Evolutionary conservation across 2,329 filamentous ascomycete genomes (phyloP).

Genomic region (Biscogniauxia marginata): DNA sequence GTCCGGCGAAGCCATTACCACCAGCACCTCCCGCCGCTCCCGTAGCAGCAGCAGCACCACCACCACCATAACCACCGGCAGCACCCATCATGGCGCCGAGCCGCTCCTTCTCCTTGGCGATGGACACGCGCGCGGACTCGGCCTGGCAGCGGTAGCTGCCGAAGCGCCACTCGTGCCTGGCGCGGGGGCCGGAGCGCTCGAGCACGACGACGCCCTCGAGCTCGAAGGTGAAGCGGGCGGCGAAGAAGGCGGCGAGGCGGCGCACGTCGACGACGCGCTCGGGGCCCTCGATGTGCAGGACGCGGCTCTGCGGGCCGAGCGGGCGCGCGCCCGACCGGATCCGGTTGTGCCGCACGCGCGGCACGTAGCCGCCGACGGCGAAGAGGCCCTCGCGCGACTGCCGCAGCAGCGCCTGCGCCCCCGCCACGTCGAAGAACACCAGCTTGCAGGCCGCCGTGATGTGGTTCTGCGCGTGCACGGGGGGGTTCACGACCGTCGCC

Average conservation of each 20-base stretch:
- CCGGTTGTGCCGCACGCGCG: constrained; percentile 47
- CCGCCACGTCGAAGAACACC: constrained; percentile 48
- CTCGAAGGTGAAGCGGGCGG: constrained; percentile 44
- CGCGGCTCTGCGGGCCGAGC: constrained; percentile 39
- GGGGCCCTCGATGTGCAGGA: constrained; percentile 50
- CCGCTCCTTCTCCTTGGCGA: constrained; percentile 8
- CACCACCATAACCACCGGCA: no score
- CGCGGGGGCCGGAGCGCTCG: constrained; percentile 5
- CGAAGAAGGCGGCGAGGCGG: constrained; percentile 42
- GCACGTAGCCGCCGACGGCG: constrained; percentile 36
- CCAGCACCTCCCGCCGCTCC: not conserved
- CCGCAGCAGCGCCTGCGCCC: constrained; percentile 47
- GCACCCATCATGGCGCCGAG: not conserved
- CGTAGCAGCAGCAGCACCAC: not conserved
- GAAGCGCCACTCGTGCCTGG: constrained; percentile 50
- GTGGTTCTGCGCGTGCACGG: constrained; percentile 31
- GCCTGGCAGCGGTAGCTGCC: constrained; percentile 56
- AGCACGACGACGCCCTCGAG: constrained; percentile 42
- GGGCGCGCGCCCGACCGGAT: constrained; percentile 40
- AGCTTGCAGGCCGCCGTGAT: constrained; percentile 36
- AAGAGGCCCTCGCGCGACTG: constrained; percentile 43
- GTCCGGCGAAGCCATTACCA: not conserved
- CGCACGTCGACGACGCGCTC: constrained; percentile 42
- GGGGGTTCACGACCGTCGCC: constrained; percentile 51
- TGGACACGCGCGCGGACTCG: constrained; percentile 38